Base-by-base conservation (phyloP, 2,329 filamentous ascomycete species). In the Cercospora berteroae region DNA sequence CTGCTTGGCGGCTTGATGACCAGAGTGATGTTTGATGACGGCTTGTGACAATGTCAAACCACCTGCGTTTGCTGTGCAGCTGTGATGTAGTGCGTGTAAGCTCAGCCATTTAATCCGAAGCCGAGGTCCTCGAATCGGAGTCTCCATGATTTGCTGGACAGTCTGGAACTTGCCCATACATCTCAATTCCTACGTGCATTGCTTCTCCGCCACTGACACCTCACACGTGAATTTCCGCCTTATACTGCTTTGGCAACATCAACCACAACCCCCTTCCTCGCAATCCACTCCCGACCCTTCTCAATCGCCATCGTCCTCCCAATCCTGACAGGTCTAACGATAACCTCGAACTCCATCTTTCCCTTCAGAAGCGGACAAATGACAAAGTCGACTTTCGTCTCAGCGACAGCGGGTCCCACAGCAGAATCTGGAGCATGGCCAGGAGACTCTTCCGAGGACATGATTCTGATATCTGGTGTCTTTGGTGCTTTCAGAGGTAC, bases 281-380 rank as follows among this genome's bases (percentile, higher is more conserved):
- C 44, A 50, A 12, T 13, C 44, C 44, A 50, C 16, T 50, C 44
- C 10, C 44, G 18, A 5, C 44, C 20, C 5, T 13, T 50, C 44
- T 12, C 42, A 9, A 9, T 18, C 4, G n/a, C 18, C 20, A 20
- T 25, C 44, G 4, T 27, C 29, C 50, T 29, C 10, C 60, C 67
- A n/a, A 69, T 66, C 52, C 62, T 56, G 10, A 67, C 71, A 16
- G 69, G 65, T 16, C 67, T 39, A 13, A 68, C 68, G 16, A 69
- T 20, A 9, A 60, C 52, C 7, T 71, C 70, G 4, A 75, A 12
- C 13, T 70, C 69, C 55, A 74, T n/a, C 10, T 36, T 61, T 9
- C 73, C 73, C 8, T 63, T 66, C 13, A 72, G 29, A 16, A 74
- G 55, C 9, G 72, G 72, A 64, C 72, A 74, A 3, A 75, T 23